Base-by-base conservation (phyloP, 371 early-diverging fungal species). In the Mucor sp. region DNA sequence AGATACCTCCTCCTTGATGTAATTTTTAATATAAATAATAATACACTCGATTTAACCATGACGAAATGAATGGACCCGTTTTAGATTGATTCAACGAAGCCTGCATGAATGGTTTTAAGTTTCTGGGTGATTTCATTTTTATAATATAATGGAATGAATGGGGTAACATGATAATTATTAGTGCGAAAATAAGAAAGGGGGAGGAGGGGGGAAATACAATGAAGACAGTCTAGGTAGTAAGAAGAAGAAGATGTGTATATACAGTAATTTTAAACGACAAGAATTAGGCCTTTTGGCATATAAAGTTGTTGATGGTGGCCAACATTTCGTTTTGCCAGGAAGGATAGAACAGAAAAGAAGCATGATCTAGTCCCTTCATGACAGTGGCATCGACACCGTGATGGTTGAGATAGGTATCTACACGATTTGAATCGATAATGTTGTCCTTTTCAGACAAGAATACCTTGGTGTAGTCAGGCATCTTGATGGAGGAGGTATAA, bases 301-400 rank as follows among this genome's bases (percentile, higher is more conserved):
- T 28, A 59, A 63, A 80, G 14, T 66, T 58, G 12, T 66, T 32
- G 32, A 81, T 58, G 12, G 79, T 72, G 32, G 71, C 68, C 43
- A 83, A 17, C 19, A 83, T 81, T 28, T 72, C 47, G 8, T 71
- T 47, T 33, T 74, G 65, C 88, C 85, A 87, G 5, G 57, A 65
- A 6, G 80, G 65, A 35, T 74, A 66, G 56, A 85, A 65, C 35
- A 88, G 62, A 65, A 85, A 84, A 60, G 82, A 80, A 14, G 85
- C 86, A 70, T 88, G 88, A 58, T 86, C 85, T 50, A 88, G 47
- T 6, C 69, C 79, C 27, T 75, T 72, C 88, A 88, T 88, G 0
- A 85, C 39, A 11, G 63, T 66, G 23, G 81, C 59, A 44, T 83
- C 78, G 30, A 82, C 62, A 21, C 80, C 78, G 32, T 86, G 76